Percentiles rank a stretch among this genome's conserved stretches.
Evolutionary conservation across 2,329 filamentous ascomycete genomes (phyloP).

Genomic region (Fusarium metavorans): DNA sequence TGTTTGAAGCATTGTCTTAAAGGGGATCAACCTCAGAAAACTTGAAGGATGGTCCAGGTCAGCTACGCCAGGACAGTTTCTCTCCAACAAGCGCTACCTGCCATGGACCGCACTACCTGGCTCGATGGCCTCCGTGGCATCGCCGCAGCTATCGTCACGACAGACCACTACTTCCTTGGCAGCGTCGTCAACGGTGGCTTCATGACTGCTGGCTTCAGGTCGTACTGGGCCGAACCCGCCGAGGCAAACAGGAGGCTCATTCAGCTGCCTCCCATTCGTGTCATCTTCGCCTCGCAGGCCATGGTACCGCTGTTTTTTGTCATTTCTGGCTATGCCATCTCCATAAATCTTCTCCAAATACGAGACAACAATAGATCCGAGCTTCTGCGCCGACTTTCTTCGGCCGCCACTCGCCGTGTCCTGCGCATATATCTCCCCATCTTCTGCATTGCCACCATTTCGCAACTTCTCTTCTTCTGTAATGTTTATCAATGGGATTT

Average conservation of each 20-base stretch:
- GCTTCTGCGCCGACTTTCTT: constrained; percentile 12
- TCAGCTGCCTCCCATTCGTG: constrained; percentile 24
- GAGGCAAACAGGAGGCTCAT: constrained; percentile 21
- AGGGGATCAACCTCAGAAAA: neutral
- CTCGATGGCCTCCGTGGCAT: constrained; percentile 26
- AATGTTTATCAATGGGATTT: constrained; percentile 20
- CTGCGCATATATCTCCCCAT: constrained; percentile 26
- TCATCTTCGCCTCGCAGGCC: constrained; percentile 18
- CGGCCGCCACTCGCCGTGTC: constrained; percentile 23
- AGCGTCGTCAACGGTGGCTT: constrained; percentile 11
- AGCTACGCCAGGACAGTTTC: neutral
- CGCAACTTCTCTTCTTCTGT: constrained; percentile 18
- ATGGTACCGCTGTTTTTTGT: constrained; percentile 25
- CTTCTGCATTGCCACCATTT: constrained; percentile 19
- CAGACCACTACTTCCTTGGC: constrained; percentile 26
- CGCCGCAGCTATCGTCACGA: constrained; percentile 20
- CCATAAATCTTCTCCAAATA: constrained; percentile 14
- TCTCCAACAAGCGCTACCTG: neutral
- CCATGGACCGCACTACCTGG: constrained; percentile 20
- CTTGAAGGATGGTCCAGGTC: neutral
- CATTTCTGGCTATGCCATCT: constrained; percentile 25
- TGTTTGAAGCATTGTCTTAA: neutral
- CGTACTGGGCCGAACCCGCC: constrained; percentile 22
- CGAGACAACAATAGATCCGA: constrained; percentile 14
- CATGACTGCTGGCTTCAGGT: constrained; percentile 9